Conservation (phyloP, 495 filamentous ascomycete species). For the Penicillium coprophilum region DNA sequence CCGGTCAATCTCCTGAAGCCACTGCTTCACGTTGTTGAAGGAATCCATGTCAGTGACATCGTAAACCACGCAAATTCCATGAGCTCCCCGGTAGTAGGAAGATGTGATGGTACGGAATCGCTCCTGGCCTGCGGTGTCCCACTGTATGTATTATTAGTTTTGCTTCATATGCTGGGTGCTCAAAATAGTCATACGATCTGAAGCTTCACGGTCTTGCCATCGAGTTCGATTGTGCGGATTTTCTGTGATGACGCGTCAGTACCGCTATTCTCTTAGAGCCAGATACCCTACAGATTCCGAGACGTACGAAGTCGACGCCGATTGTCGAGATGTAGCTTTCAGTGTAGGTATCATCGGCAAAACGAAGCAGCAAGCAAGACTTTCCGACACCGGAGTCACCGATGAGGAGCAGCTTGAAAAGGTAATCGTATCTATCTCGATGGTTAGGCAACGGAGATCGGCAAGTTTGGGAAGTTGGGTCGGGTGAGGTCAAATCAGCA, state of each 20-base stretch:
- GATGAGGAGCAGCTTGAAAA: constrained; percentile 99
- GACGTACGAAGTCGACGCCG: constrained; percentile 94
- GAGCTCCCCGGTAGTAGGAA: constrained; percentile 97
- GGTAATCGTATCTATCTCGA: constrained; percentile 90
- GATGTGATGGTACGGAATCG: constrained; percentile 99
- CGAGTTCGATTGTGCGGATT: constrained; percentile 99
- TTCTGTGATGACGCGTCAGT: constrained; percentile 59
- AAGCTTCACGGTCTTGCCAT: constrained; percentile 99
- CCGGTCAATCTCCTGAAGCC: constrained; percentile 98
- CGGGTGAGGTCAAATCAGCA: constrained; percentile 1
- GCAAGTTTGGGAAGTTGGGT: constrained; percentile 13
- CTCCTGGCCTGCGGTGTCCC: constrained; percentile 98
- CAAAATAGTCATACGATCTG: constrained; percentile 80
- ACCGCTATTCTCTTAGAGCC: constrained; percentile 11
- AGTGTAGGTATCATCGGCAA: constrained; percentile 99
- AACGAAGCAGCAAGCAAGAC: constrained; percentile 95
- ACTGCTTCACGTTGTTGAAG: constrained; percentile 99
- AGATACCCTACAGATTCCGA: constrained; percentile 16
- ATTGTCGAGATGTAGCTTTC: constrained; percentile 99
- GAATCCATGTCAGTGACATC: constrained; percentile 99
- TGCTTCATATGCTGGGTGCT: not conserved
- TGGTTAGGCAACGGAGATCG: constrained; percentile 31
- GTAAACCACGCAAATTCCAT: constrained; percentile 99
- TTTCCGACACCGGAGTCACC: constrained; percentile 99
- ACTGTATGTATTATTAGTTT: constrained; percentile 54